phyloP scores from a whole-genome alignment of 2,329 filamentous ascomycete species.

The Thelonectria rubi region DNA sequence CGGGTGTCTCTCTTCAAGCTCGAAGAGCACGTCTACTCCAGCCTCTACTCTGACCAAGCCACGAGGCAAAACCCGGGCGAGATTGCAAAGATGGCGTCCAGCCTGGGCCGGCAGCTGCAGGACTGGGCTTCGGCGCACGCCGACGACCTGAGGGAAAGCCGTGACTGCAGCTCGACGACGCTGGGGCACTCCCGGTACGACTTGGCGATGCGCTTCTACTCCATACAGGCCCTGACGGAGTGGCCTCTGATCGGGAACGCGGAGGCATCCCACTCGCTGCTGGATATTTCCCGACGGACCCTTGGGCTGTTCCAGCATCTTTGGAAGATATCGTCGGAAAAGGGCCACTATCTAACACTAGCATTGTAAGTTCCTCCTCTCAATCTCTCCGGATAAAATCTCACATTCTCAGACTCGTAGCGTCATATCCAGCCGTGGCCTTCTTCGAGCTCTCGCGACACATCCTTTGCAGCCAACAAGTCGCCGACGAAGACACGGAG shows the following conservation, averaged over 20 bases:
- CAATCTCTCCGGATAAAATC: neutral
- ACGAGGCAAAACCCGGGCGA: neutral
- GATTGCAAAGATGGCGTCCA: neutral
- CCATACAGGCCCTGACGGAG: neutral
- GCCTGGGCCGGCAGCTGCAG: neutral
- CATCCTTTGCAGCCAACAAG: neutral
- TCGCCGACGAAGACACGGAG: neutral
- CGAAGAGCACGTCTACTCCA: slow-evolving; percentile 11
- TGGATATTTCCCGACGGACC: slow-evolving; percentile 10
- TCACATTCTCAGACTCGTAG: slow-evolving; percentile 13
- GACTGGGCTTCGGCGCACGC: slow-evolving; percentile 10
- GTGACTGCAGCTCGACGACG: neutral
- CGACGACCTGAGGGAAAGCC: slow-evolving; percentile 3
- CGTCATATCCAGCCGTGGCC: slow-evolving; percentile 19
- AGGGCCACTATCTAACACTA: slow-evolving; percentile 5
- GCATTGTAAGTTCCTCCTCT: slow-evolving; percentile 4
- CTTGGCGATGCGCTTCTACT: neutral
- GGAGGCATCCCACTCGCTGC: neutral
- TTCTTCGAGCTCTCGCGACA: slow-evolving; percentile 21
- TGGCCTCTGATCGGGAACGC: slow-evolving; percentile 6
- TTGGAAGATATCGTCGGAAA: slow-evolving; percentile 11
- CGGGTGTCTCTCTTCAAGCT: slow-evolving; percentile 5
- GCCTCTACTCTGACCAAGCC: slow-evolving; percentile 12
- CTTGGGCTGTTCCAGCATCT: slow-evolving; percentile 16
- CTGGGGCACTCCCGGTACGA: neutral